Percentiles rank a stretch among this genome's conserved stretches.
Conservation (phyloP, 129 eudicot genomes). For the Heracleum sosnowskyi region DNA sequence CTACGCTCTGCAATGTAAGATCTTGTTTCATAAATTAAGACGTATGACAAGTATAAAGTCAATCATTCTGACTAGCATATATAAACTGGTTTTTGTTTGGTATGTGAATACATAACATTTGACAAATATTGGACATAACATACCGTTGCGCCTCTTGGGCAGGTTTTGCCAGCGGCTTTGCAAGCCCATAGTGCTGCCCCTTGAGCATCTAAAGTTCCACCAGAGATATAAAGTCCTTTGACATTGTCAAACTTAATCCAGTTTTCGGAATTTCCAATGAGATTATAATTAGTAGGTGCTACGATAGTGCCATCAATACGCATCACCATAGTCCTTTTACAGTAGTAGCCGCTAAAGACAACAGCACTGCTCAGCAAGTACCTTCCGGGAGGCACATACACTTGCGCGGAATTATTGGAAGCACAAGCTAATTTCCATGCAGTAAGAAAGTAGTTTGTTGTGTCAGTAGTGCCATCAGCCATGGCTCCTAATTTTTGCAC, state of each 20-base stretch:
- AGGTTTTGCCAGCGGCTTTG: background rate
- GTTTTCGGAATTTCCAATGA: background rate
- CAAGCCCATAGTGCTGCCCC: background rate
- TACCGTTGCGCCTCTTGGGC: constrained; percentile 4
- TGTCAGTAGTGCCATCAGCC: background rate
- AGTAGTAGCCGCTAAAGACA: constrained; percentile 25
- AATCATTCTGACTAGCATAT: background rate
- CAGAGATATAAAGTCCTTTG: background rate
- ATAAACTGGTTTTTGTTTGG: background rate
- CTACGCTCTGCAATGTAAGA: constrained; percentile 9
- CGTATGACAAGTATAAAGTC: background rate
- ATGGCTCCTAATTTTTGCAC: background rate
- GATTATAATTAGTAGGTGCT: constrained; percentile 8
- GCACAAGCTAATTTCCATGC: constrained; percentile 21
- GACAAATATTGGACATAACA: background rate
- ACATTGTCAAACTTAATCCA: background rate
- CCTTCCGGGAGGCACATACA: constrained; percentile 18
- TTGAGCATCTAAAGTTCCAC: constrained; percentile 2
- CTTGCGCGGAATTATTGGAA: background rate
- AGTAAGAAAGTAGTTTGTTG: background rate
- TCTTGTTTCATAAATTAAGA: background rate
- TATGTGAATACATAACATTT: background rate
- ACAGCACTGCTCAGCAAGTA: constrained; percentile 9
- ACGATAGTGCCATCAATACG: constrained; percentile 4
- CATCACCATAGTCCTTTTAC: constrained; percentile 12